Percentiles rank a stretch among this genome's conserved stretches.
These are phyloP conservation scores for Rhododendron molle DNA, from an alignment of 148 eudicot genomes.

Conservation along the genomic window DNA sequence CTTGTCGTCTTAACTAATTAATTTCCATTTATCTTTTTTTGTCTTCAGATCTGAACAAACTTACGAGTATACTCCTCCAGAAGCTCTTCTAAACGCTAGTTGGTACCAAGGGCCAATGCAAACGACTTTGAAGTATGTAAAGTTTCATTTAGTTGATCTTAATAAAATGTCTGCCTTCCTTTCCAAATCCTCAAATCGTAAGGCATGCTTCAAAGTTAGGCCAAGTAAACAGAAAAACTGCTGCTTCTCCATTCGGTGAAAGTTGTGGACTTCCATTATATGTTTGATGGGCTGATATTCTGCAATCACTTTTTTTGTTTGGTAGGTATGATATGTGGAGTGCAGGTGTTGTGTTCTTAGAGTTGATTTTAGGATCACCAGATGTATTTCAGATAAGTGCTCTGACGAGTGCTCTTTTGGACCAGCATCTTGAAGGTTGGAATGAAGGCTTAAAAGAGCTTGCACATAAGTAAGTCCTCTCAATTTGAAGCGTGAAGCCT, in stretches of 20 bases:
- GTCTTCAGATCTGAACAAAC: constrained; percentile 82
- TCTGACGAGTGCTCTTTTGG: constrained; percentile 71
- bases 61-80: constrained; percentile 93
- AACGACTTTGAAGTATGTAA: constrained; percentile 60
- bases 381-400: constrained; percentile 88
- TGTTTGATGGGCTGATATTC: constrained; percentile 3
- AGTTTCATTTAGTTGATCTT: constrained; percentile 6
- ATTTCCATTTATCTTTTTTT: not conserved
- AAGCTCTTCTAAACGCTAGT: constrained; percentile 79
- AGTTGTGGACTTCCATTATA: not conserved
- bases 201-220: not conserved
- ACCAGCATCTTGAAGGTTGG: constrained; percentile 92
- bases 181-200: not conserved
- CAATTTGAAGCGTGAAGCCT: constrained; percentile 10
- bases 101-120: constrained; percentile 74
- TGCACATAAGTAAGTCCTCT: constrained; percentile 72
- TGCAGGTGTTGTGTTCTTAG: constrained; percentile 86
- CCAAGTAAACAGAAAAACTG: not conserved
- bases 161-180: not conserved
- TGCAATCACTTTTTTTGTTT: constrained; percentile 13
- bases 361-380: constrained; percentile 87
- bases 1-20: not conserved
- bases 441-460: constrained; percentile 86
- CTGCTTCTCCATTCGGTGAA: constrained; percentile 1
- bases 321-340: constrained; percentile 99